Base-by-base conservation (phyloP, 768 basidiomycete genomes). In the Asterophora parasitica region DNA sequence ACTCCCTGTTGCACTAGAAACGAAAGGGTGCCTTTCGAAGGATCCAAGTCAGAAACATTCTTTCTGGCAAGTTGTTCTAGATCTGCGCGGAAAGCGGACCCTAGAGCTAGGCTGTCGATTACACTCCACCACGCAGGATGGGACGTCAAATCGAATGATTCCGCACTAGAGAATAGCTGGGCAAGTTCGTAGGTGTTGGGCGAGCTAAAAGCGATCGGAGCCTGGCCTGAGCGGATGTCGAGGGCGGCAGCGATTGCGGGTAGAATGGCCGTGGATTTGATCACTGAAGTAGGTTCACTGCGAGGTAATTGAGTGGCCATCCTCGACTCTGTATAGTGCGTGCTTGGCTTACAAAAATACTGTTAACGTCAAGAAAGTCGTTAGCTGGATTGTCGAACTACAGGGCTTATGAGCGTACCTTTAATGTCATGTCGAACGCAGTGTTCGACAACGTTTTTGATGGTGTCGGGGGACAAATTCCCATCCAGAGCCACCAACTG, bases 241-340 rank as follows among this genome's bases (percentile, higher is more conserved):
- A 71, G 52, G 6, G 67, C 69, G 11, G 72, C 64, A 4, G 67
- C 61, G 42, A 88, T 64, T 0, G 88, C 82, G 0, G 82, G 76
- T 4, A 96, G 60, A 49, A 98, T 81, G 2, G 74, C 69, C 1
- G 72, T 69, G 0, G 88, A 83, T 68, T 98, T 98, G 37, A 76
- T 67, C n/a, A 85, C 74, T 0, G 93, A 96, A 1, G 96, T 98
- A 1, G 96, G 95, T 65, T 99, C 96, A 63, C 88, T 90, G 53
- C 50, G 44, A 41, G 20, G 36, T 37, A 16, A 30, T 55, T 50
- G 58, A 23, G 46, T 36, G 23, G 40, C 11, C 12, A 8, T 4
- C 16, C 19, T 5, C 8, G 12, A 20, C 12, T 7, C 12, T 31
- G 33, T 23, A 23, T 23, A 23, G 23, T 39, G 16, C 16, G 20